Evolutionary conservation across 768 basidiomycete species (phyloP), one percentile per base, ranked within the genome.

Genomic region (Coprinellus aureogranulatus): DNA sequence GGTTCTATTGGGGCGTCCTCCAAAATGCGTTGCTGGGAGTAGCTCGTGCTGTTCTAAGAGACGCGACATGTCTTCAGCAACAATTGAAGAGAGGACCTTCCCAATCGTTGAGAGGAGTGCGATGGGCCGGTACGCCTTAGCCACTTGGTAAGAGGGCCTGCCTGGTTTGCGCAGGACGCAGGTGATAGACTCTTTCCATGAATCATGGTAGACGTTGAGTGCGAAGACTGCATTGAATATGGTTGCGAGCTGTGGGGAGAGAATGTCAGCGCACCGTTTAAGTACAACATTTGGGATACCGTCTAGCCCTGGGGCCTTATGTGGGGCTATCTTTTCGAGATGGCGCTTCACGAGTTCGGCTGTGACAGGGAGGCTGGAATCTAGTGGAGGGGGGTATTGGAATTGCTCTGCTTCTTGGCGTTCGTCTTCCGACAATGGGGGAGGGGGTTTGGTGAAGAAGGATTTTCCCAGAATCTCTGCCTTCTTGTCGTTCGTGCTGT

Each of bases 121-220:
- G 2, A 81, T 76, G 0, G 74, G 78, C 1, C 70, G 56, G 44
- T 72, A 73, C 0, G 73, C 67, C 39, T 71, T 72, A 0, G 75
- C 58, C 0, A 59, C 22, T 0, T 66, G 48, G 61, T 80, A 79
- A 52, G 70, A 55, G 0, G 65, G 54, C 34, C 69, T 67, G 0
- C 72, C 70, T 0, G 75, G 75, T 48, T 80, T 80, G 0, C 64
- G 31, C 0, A 80, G 61, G 0, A 74, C 66, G 0, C 71, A 54
- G 0, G 67, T 75, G 1, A 51, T 65, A 14, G 62, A 72, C 0
- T 54, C 6, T 28, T 61, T 62, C 70, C 67, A 68, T 22, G 53
- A 67, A 62, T 10, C 63, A 61, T 0, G 71, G 68, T 1, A 72
- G 27, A 40, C 77, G 12, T 59, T n/a, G 1, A 62, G 23, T 11